Evolutionary conservation across 306 rosid species (phyloP).

Genomic region (Pyrus betulifolia): DNA sequence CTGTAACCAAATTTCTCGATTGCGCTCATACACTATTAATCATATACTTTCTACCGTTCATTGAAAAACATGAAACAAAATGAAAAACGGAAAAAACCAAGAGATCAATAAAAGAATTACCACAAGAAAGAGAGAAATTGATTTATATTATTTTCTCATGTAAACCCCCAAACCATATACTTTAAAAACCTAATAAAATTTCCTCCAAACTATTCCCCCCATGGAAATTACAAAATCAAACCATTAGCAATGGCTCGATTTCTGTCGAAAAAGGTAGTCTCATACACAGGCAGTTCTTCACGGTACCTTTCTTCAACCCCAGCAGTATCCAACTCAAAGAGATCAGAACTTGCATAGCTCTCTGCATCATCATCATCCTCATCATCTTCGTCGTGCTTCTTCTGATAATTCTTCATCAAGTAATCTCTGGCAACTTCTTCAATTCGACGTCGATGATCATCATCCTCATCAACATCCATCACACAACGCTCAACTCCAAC

Average conservation of each 20-base stretch:
- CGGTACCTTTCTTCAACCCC: constrained; percentile 86
- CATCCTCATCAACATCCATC: constrained; percentile 35
- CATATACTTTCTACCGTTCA: not conserved
- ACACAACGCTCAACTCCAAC: constrained; percentile 28
- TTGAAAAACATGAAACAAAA: not conserved
- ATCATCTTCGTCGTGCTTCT: constrained; percentile 25
- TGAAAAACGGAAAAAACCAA: not conserved
- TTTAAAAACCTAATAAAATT: constrained; percentile 21
- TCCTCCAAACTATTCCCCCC: constrained; percentile 3
- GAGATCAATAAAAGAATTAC: constrained; percentile 1
- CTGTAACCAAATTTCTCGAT: not conserved
- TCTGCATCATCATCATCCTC: constrained; percentile 52
- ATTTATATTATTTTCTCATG: constrained; percentile 38
- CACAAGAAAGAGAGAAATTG: constrained; percentile 15
- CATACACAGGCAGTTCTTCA: constrained; percentile 90
- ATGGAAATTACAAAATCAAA: constrained; percentile 59
- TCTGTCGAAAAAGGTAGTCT: constrained; percentile 74
- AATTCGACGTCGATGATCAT: constrained; percentile 29
- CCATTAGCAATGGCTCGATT: constrained; percentile 83
- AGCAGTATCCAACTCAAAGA: constrained; percentile 81
- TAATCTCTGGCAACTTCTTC: constrained; percentile 53
- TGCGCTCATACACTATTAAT: not conserved
- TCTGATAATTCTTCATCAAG: constrained; percentile 40
- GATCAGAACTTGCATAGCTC: constrained; percentile 90
- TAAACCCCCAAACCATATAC: constrained; percentile 59